Base-by-base conservation (phyloP, 2,329 filamentous ascomycete species). In the Penicillium sp. region DNA sequence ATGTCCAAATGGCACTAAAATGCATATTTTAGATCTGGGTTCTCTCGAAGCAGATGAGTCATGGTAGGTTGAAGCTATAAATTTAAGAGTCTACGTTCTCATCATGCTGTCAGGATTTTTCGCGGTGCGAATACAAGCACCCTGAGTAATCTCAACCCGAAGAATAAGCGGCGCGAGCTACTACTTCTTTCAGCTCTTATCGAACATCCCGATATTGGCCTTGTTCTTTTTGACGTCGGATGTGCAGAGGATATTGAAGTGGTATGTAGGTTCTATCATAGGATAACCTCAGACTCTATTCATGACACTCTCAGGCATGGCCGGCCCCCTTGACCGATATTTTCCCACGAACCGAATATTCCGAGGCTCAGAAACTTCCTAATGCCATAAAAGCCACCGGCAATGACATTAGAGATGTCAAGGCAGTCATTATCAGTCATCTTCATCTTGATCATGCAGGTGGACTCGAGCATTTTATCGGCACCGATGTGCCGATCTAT, bases 361-460 rank as follows among this genome's bases (percentile, higher is more conserved):
- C 57, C 0, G 65, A 69, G 2, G 55, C 67, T 1, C 68, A 72
- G 21, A 68, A 68, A n/a, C 67, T 77, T 3, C 68, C 70, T 0
- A 65, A 63, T 0, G 73, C 74, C 3, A 75, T 77, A 36, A 62
- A 66, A 39, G 60, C 62, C 11, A 68, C 71, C 1, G 74, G 76
- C n/a, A 66, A 80, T 45, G 70, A 74, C 44, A 75, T 81, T 46
- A 73, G 75, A 44, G 77, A 81, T 59, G 66, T 81, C 24, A 79
- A 80, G 60, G 71, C 73, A 18, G 70, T 80, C 9, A 71, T 81
- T 3, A 71, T 80, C 16, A 75, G 78, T 2, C 78, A 81, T 51
- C 63, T 81, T 28, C 77, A 80, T 58, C 58, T 79, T 2, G 78
- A 81, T 55, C 78, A 81, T 56, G 78, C 79, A 0, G 79, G 78